Percentiles rank a stretch among this genome's conserved stretches.
phyloP scores from a whole-genome alignment of 2,329 filamentous ascomycete species.

The Hortaea werneckii region DNA sequence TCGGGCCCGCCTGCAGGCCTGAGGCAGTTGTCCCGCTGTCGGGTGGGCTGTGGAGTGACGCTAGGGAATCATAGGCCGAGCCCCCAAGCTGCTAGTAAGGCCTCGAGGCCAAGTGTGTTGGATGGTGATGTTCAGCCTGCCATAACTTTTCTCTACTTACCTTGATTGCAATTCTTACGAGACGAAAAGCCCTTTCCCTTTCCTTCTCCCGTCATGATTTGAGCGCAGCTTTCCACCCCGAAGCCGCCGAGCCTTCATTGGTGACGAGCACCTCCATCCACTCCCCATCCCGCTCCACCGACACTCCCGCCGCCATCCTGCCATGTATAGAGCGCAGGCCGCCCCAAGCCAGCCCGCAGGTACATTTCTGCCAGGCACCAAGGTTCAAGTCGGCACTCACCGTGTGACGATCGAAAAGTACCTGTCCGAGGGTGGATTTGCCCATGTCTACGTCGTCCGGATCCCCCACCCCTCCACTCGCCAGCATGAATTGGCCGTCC shows the following conservation, averaged over 20 bases:
- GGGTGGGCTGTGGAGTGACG: too few relatives aligned
- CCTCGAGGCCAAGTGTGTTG: too few relatives aligned
- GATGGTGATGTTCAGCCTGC: too few relatives aligned
- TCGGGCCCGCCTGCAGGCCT: too few relatives aligned
- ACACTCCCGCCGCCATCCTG: not conserved
- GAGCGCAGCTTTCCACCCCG: too few relatives aligned
- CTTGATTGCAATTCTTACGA: not conserved
- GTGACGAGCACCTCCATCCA: not conserved
- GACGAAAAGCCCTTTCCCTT: not conserved
- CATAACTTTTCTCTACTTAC: too few relatives aligned
- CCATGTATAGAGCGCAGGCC: not conserved
- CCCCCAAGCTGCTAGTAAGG: too few relatives aligned
- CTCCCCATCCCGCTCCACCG: not conserved
- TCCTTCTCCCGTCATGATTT: not conserved
- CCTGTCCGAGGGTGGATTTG: conserved; percentile 94
- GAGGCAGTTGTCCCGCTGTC: too few relatives aligned
- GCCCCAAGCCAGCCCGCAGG: conserved; percentile 34
- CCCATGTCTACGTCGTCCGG: conserved; percentile 94
- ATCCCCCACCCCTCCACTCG: conserved; percentile 60
- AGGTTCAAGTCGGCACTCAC: conserved; percentile 90
- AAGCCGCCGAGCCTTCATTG: too few relatives aligned
- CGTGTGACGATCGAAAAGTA: conserved; percentile 93
- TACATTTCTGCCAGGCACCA: conserved; percentile 86
- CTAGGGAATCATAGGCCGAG: too few relatives aligned
- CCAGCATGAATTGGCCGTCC: conserved; percentile 69